Base-by-base conservation (phyloP, 257 asterid species). In the Solanum sitiens region DNA sequence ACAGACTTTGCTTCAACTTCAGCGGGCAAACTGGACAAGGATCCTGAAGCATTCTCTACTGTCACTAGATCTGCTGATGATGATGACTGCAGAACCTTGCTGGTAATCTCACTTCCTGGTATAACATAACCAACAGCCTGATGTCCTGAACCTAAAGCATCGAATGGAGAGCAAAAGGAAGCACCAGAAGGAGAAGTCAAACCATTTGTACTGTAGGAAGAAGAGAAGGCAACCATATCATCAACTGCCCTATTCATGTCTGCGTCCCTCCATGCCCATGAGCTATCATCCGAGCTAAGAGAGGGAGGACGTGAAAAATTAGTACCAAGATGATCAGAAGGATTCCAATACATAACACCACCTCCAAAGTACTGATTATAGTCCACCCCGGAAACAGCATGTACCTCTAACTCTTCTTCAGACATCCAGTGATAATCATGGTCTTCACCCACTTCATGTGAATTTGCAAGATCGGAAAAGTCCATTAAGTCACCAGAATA, bases 221-320 rank as follows among this genome's bases (percentile, higher is more conserved):
- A 97, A 86, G 99, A 97, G 94, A 96, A 95, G 27, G 99, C 98
- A 91, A 95, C 99, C 99, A 97, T 97, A 90, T 97, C 99, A 94
- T 97, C 99, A 91, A 97, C 99, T 87, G 92, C 98, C 90, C 95
- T 91, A 72, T 86, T 95, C 97, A 97, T 94, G 90, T 97, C 99
- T 79, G 99, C 99, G 91, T 97, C 99, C 82, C 98, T 92, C 97
- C 99, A 97, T 84, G 99, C 99, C 99, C 99, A 97, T 79, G 98
- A 97, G 93, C 99, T 95, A 92, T 97, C 99, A 85, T 97, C 99
- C 44, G 99, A 97, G 93, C 99, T 95, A 89, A 95, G 99, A 87
- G 99, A 97, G 77, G 99, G 99, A 87, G 99, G 99, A 86, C 98
- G 98, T 27, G 99, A 97, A 90, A 95, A 96, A 92, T 92, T 94